Conservation (phyloP, 805 yeast species). For the Saccharomycopsis javanensis region DNA sequence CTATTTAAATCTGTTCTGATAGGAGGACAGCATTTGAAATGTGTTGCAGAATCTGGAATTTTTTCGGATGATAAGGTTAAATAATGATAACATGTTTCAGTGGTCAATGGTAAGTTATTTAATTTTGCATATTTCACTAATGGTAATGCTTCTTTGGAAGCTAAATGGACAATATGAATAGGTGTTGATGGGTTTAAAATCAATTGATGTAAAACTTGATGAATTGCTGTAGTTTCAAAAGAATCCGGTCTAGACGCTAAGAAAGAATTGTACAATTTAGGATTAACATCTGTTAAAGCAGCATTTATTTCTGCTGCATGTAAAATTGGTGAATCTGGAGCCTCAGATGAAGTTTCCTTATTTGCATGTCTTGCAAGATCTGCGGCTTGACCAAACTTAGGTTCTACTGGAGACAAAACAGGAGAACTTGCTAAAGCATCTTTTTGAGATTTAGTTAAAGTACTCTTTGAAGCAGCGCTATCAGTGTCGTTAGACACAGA, state of each 20-base stretch:
- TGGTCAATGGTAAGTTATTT: slow-evolving; percentile 54
- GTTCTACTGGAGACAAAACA: slow-evolving; percentile 48
- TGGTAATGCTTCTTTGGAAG: slow-evolving; percentile 78
- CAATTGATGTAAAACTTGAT: slow-evolving; percentile 44
- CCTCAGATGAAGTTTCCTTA: not conserved
- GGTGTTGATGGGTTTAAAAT: slow-evolving; percentile 48
- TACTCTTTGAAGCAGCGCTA: not conserved
- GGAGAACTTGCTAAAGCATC: slow-evolving; percentile 47
- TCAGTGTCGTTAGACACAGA: slow-evolving; percentile 2
- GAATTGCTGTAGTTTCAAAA: slow-evolving; percentile 79
- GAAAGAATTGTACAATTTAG: slow-evolving; percentile 60
- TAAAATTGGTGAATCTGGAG: slow-evolving; percentile 32
- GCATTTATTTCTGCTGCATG: slow-evolving; percentile 35
- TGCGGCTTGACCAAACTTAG: slow-evolving; percentile 37
- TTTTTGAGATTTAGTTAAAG: slow-evolving; percentile 40
- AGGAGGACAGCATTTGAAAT: slow-evolving; percentile 93
- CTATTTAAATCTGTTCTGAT: slow-evolving; percentile 71
- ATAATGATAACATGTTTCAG: slow-evolving; percentile 94
- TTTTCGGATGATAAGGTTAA: slow-evolving; percentile 67
- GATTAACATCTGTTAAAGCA: slow-evolving; percentile 40
- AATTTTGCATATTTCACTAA: slow-evolving; percentile 51
- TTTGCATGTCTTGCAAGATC: slow-evolving; percentile 8
- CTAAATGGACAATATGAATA: slow-evolving; percentile 83
- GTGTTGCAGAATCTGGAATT: slow-evolving; percentile 70
- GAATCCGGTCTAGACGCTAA: slow-evolving; percentile 81